Evolutionary conservation across 345 rosid genomes (phyloP), one percentile per base, ranked within the genome.

Genomic region (Linum lewisii): DNA sequence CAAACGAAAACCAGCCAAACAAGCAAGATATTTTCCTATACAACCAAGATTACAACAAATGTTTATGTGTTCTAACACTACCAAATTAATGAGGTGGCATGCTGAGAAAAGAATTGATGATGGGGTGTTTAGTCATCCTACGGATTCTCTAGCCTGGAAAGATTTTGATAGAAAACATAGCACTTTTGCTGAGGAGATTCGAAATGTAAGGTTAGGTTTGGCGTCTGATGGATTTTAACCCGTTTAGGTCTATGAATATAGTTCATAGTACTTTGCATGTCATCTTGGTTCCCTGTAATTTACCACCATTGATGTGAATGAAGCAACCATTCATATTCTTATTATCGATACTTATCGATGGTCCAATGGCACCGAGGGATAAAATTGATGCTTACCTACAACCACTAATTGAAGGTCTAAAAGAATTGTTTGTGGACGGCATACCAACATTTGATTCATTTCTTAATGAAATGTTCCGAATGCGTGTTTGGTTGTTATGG

Each of bases 261-360:
- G 42, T 8, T 18, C 24, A 58, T 57, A 10, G 21, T 8, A 19
- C 19, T 3, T 58, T 1, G 45, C 20, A 5, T 2, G 52, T 63
- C 0, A 22, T 49, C 10, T 19, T 65, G 19, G 15, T 45, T 15
- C 16, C 55, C 9, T 64, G 56, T 16, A 64, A 64, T 26, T 44
- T 57, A 13, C 62, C 62, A 1, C 55, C 54, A 24, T 64, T 61
- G 68, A 38, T 23, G 54, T 57, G 38, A 7, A 44, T 64, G 54
- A 64, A 64, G 23, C 4, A 15, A 9, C 19, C 44, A 5, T 56
- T 38, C 44, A 22, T 55, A 23, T 51, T 57, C 16, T 24, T 64
- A n/a, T n/a, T n/a, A 24, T 56, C 54, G 0, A 5, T 56, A 14
- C n/a, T 57, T 8, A 56, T 57, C 16, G 55, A 54, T 56, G 44